These are phyloP conservation scores for Phytophthora pini DNA, from an alignment of 352 stramenopile genomes.

Conservation along the genomic window DNA sequence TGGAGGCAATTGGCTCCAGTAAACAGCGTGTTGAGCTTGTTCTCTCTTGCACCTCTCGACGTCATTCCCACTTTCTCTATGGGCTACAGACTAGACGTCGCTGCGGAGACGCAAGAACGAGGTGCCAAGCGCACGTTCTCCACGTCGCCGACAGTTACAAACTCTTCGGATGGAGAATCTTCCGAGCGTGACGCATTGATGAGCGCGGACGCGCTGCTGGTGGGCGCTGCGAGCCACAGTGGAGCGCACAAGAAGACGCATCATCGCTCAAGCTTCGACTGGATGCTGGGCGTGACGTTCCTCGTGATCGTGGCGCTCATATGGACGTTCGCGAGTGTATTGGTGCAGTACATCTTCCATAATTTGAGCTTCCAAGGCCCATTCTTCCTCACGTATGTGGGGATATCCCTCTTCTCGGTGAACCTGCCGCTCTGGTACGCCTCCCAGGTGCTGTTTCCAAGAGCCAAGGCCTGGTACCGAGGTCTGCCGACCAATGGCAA, in stretches of 20 bases:
- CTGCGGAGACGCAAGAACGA: not conserved
- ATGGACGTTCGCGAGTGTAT: conserved; percentile 85
- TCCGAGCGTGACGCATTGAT: conserved; percentile 34
- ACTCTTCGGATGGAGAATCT: conserved; percentile 27
- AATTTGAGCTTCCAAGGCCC: conserved; percentile 85
- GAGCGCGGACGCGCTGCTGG: conserved; percentile 27
- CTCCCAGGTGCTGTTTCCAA: conserved; percentile 58
- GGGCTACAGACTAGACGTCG: conserved; percentile 20
- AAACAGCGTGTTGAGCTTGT: not conserved
- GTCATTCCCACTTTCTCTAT: conserved; percentile 23
- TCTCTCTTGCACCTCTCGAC: conserved; percentile 1
- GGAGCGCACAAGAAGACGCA: conserved; percentile 11
- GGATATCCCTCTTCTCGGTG: conserved; percentile 85
- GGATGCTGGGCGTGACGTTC: conserved; percentile 76
- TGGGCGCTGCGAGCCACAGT: conserved; percentile 22
- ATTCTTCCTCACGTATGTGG: conserved; percentile 92
- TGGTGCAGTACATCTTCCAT: conserved; percentile 92
- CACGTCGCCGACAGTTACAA: conserved; percentile 28
- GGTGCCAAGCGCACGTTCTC: conserved; percentile 24
- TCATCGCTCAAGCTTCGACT: conserved; percentile 55
- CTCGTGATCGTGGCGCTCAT: conserved; percentile 80
- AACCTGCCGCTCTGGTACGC: conserved; percentile 84
- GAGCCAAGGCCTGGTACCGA: conserved; percentile 41
- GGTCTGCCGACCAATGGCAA: conserved; percentile 46
- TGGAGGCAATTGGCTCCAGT: conserved; percentile 4